Evolutionary conservation across 768 basidiomycete genomes (phyloP).

Genomic region (Boletus speciosus): DNA sequence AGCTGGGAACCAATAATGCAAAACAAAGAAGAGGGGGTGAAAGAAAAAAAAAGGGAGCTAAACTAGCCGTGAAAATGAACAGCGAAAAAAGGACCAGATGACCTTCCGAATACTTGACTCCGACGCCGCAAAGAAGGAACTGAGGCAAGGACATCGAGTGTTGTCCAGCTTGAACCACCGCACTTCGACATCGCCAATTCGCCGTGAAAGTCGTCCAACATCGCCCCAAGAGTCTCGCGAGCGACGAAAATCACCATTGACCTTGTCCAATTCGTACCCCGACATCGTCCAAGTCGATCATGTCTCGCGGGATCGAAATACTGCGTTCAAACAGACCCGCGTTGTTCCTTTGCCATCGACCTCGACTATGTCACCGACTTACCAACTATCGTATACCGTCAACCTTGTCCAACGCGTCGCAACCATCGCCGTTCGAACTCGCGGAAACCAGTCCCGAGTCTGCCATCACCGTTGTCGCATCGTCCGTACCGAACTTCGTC

Average conservation of each 20-base stretch:
- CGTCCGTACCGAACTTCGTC: not conserved
- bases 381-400: not conserved
- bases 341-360: not conserved
- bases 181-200: not conserved
- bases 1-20: too few relatives aligned
- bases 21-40: not conserved
- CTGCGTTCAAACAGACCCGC: not conserved
- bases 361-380: not conserved
- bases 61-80: not conserved
- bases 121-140: not conserved
- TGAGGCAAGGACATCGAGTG: not conserved
- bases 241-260: not conserved
- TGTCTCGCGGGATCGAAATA: not conserved
- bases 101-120: not conserved
- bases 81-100: conserved; percentile 1
- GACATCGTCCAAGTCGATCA: not conserved
- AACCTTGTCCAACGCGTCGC: not conserved
- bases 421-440: not conserved
- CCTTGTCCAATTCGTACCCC: not conserved
- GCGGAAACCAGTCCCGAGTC: not conserved
- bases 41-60: not conserved
- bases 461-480: not conserved
- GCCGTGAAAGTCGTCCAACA: not conserved
- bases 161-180: not conserved
- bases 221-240: too few relatives aligned